phyloP scores from a whole-genome alignment of 352 stramenopile species.

The Peronospora destructor region DNA sequence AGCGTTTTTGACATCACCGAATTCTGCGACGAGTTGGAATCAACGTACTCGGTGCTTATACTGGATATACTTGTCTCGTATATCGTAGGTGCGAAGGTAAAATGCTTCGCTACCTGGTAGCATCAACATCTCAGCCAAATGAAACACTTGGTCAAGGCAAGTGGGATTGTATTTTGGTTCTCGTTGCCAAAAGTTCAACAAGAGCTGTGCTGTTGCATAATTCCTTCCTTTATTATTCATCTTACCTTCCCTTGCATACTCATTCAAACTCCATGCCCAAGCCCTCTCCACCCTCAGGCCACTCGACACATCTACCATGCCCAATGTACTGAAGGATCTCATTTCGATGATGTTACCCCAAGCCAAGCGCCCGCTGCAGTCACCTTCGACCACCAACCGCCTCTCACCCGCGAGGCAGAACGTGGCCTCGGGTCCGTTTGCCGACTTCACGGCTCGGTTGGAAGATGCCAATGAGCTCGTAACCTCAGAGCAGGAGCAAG shows the following conservation, averaged over 20 bases:
- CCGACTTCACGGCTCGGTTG: constrained; percentile 20
- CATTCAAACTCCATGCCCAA: neutral
- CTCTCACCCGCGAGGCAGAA: constrained; percentile 25
- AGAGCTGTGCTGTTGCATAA: neutral
- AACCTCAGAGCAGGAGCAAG: constrained; percentile 24
- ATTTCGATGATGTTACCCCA: constrained; percentile 28
- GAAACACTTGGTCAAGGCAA: neutral
- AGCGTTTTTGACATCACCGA: too few relatives aligned
- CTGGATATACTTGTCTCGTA: too few relatives aligned
- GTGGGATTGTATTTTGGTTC: neutral
- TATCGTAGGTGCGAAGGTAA: too few relatives aligned
- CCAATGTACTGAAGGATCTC: constrained; percentile 41
- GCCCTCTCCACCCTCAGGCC: neutral
- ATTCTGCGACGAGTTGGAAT: too few relatives aligned
- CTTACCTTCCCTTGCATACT: constrained; percentile 30
- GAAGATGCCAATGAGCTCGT: constrained; percentile 13
- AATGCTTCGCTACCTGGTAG: neutral
- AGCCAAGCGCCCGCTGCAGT: constrained; percentile 29
- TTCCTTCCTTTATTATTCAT: constrained; percentile 17
- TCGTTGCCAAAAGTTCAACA: constrained; percentile 5
- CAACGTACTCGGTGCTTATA: too few relatives aligned
- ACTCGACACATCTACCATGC: constrained; percentile 24
- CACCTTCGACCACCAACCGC: constrained; percentile 25
- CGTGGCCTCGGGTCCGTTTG: constrained; percentile 15
- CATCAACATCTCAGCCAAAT: neutral